Conservation (phyloP, 805 yeast genomes). For the Zygoascus flipseniorum region DNA sequence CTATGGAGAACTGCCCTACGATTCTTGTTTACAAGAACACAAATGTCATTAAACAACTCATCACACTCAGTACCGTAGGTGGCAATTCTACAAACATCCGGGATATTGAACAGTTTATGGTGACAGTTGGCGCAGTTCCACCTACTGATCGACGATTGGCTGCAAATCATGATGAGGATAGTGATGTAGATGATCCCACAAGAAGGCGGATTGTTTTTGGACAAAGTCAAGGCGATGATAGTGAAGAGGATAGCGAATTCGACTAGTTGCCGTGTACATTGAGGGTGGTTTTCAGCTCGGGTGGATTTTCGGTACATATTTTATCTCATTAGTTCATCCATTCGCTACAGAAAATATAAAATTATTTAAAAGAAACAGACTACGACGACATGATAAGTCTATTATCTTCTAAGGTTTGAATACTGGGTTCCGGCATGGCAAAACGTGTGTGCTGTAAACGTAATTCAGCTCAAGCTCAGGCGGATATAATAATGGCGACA, state of each 20-base stretch:
- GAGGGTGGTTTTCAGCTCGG: too few relatives aligned
- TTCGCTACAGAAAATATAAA: too few relatives aligned
- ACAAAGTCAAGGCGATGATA: background rate
- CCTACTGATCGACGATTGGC: slow-evolving; percentile 58
- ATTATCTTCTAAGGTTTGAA: too few relatives aligned
- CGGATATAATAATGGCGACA: too few relatives aligned
- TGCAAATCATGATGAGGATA: slow-evolving; percentile 39
- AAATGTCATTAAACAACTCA: slow-evolving; percentile 68
- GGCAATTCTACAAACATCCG: slow-evolving; percentile 64
- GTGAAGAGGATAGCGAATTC: slow-evolving; percentile 2
- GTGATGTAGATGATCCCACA: background rate
- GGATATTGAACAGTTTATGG: slow-evolving; percentile 70
- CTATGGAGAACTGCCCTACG: slow-evolving; percentile 87
- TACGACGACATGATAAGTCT: too few relatives aligned
- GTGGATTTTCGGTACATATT: too few relatives aligned
- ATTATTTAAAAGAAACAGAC: too few relatives aligned
- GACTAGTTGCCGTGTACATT: background rate
- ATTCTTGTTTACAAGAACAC: slow-evolving; percentile 71
- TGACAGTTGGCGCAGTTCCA: slow-evolving; percentile 56
- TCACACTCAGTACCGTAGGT: slow-evolving; percentile 74
- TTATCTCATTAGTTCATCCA: too few relatives aligned
- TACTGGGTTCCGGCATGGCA: too few relatives aligned
- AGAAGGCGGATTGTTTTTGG: background rate
- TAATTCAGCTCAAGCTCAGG: too few relatives aligned
- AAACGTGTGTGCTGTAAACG: too few relatives aligned